These are phyloP conservation scores for Erigeron philadelphicus DNA, from an alignment of 140 eudicot genomes.

Conservation along the genomic window DNA sequence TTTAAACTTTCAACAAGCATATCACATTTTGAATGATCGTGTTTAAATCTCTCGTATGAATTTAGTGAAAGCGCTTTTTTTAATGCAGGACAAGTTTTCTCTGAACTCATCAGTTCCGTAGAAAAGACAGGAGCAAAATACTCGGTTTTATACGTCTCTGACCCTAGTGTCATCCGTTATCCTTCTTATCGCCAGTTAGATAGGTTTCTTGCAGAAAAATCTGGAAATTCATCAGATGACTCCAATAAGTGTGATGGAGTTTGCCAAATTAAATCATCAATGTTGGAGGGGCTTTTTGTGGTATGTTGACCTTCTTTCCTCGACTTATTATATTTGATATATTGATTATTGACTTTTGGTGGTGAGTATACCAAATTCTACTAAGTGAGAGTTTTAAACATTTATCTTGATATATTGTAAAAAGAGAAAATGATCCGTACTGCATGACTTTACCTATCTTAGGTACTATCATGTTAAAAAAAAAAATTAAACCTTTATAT, in stretches of 20 bases:
- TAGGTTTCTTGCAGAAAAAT: slow-evolving; percentile 81
- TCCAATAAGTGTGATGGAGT: slow-evolving; percentile 70
- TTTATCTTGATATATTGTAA: too few relatives aligned
- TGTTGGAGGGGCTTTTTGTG: slow-evolving; percentile 79
- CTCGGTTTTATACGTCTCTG: slow-evolving; percentile 77
- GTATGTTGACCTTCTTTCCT: slow-evolving; percentile 40
- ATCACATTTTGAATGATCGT: neutral
- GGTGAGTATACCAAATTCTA: neutral
- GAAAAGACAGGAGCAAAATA: slow-evolving; percentile 65
- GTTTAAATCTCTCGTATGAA: neutral
- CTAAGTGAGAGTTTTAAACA: too few relatives aligned
- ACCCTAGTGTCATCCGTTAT: slow-evolving; percentile 46
- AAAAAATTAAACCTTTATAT: too few relatives aligned
- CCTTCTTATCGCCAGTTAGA: slow-evolving; percentile 52
- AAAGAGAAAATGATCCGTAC: too few relatives aligned
- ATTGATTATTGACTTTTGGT: neutral
- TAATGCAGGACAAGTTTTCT: slow-evolving; percentile 61
- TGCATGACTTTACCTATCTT: too few relatives aligned
- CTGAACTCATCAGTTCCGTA: slow-evolving; percentile 59
- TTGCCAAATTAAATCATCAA: slow-evolving; percentile 77
- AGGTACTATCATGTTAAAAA: too few relatives aligned
- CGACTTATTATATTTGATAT: neutral
- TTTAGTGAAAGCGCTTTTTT: slow-evolving; percentile 4
- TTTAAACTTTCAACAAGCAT: neutral
- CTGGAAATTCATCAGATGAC: slow-evolving; percentile 47